phyloP scores from a whole-genome alignment of 2,329 filamentous ascomycete species.

The Neocucurbitaria cava region DNA sequence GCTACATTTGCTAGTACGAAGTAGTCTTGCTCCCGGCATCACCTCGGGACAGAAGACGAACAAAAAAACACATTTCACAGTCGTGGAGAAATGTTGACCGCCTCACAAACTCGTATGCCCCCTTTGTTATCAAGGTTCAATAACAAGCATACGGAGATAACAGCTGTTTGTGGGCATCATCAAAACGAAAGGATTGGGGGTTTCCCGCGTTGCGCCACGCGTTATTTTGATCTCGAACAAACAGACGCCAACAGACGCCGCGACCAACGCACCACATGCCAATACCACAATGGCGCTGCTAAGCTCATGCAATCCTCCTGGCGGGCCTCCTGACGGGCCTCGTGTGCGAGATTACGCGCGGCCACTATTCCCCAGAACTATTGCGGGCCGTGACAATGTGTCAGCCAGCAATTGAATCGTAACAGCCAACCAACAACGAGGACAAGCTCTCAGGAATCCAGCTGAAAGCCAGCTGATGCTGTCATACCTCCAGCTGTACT shows the following conservation, averaged over 20 bases:
- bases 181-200: conserved; percentile 2
- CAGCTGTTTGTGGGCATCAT: conserved; percentile 11
- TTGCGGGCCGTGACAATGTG: background rate
- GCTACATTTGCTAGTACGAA: background rate
- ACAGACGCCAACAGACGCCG: conserved; percentile 8
- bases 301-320: conserved; percentile 15
- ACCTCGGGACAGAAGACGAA: conserved; percentile 8
- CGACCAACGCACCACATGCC: conserved; percentile 13
- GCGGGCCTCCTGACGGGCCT: too few species aligned
- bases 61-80: too few species aligned
- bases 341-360: conserved; percentile 25
- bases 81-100: background rate
- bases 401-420: background rate
- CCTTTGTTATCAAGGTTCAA: background rate
- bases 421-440: background rate
- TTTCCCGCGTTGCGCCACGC: conserved; percentile 19
- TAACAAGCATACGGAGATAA: conserved; percentile 5
- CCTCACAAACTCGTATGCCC: conserved; percentile 1
- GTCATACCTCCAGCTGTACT: conserved; percentile 2
- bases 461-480: conserved; percentile 4
- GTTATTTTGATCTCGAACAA: conserved; percentile 18
- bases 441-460: background rate
- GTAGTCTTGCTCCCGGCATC: conserved; percentile 5
- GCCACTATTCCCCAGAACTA: conserved; percentile 3
- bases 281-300: conserved; percentile 21